These are phyloP conservation scores for Hortaea werneckii DNA, from an alignment of 2,329 filamentous ascomycete species.

Conservation along the genomic window DNA sequence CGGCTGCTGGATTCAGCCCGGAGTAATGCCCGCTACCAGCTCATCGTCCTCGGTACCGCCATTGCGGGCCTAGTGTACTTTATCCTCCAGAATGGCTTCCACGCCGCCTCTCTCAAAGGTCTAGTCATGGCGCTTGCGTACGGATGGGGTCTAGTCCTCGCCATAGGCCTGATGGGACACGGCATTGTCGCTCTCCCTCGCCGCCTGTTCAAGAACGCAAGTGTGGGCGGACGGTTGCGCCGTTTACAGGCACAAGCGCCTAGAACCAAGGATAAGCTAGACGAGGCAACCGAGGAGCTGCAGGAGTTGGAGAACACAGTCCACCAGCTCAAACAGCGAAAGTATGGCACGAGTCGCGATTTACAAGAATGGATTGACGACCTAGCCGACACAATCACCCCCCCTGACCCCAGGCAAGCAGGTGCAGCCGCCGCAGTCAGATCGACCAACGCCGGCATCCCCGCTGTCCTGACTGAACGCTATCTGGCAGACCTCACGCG, in stretches of 20 bases:
- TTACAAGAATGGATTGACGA: slow-evolving; percentile 97
- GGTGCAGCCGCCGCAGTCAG: slow-evolving; percentile 28
- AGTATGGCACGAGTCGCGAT: slow-evolving; percentile 62
- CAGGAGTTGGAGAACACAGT: slow-evolving; percentile 77
- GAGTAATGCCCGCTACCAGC: slow-evolving; percentile 79
- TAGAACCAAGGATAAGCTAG: slow-evolving; percentile 73
- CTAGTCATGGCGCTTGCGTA: slow-evolving; percentile 90
- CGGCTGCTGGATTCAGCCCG: slow-evolving; percentile 76
- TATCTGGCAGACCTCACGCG: slow-evolving; percentile 86
- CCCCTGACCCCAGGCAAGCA: slow-evolving; percentile 48
- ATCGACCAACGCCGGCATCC: slow-evolving; percentile 29
- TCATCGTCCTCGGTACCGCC: slow-evolving; percentile 63
- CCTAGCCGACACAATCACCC: slow-evolving; percentile 63
- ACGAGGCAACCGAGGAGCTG: slow-evolving; percentile 69
- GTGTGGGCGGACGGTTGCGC: slow-evolving; percentile 61
- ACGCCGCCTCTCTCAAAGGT: slow-evolving; percentile 63
- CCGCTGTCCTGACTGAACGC: slow-evolving; percentile 80
- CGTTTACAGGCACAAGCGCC: slow-evolving; percentile 71
- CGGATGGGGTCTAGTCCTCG: slow-evolving; percentile 81
- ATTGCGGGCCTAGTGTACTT: slow-evolving; percentile 72
- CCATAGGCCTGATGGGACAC: slow-evolving; percentile 96
- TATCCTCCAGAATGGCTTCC: slow-evolving; percentile 65
- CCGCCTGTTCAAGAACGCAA: slow-evolving; percentile 67
- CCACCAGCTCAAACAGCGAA: slow-evolving; percentile 65
- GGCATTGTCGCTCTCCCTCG: slow-evolving; percentile 86